Conservation (phyloP, 345 rosid species). For the Camelina laxa region DNA sequence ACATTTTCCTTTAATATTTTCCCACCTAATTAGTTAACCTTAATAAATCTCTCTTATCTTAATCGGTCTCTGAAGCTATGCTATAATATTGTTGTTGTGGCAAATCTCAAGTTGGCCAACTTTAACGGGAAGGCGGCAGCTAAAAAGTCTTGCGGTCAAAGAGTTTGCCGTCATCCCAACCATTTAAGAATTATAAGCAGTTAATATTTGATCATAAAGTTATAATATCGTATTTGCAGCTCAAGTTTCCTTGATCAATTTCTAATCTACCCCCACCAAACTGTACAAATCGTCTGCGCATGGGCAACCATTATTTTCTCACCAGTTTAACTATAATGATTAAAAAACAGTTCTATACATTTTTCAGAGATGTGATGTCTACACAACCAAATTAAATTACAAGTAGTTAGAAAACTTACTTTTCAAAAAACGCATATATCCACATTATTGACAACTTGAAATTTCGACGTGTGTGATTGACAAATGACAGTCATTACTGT, state of each 20-base stretch:
- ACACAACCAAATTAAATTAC: neutral
- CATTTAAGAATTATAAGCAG: constrained; percentile 13
- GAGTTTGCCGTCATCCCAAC: constrained; percentile 23
- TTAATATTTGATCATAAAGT: neutral
- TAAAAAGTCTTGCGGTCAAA: constrained; percentile 24
- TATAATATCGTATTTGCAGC: neutral
- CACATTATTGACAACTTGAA: constrained; percentile 4
- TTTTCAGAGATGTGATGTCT: neutral
- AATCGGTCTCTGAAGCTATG: neutral
- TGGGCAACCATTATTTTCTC: neutral
- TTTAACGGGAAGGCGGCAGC: constrained; percentile 23
- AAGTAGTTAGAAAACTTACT: neutral
- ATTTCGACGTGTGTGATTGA: neutral
- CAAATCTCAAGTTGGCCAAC: constrained; percentile 25
- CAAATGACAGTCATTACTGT: neutral
- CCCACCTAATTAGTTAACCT: too few species aligned
- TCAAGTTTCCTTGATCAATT: neutral
- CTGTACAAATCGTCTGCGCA: constrained; percentile 18
- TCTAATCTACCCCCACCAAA: constrained; percentile 42
- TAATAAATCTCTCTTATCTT: too few species aligned
- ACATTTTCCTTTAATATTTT: neutral
- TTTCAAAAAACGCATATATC: neutral
- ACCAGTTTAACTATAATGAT: neutral
- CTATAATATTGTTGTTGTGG: constrained; percentile 6
- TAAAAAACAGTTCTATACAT: neutral